phyloP scores from a whole-genome alignment of 208 protist genomes.

The Leishmania tropica region DNA sequence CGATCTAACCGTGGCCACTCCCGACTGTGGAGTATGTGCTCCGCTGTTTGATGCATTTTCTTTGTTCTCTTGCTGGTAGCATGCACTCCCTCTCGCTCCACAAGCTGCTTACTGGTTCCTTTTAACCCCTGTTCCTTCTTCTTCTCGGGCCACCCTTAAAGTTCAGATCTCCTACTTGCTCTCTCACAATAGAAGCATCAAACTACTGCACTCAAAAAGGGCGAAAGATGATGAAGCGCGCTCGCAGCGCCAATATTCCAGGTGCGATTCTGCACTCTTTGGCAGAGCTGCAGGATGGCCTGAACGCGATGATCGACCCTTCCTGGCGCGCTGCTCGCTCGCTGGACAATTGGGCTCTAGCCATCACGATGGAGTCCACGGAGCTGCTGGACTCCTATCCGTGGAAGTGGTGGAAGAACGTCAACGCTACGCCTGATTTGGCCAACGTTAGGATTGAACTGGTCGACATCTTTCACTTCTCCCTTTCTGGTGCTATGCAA shows the following conservation, averaged over 20 bases:
- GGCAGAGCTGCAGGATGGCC: conserved; percentile 77
- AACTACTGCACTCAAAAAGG: neutral
- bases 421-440: conserved; percentile 69
- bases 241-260: conserved; percentile 33
- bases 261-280: conserved; percentile 59
- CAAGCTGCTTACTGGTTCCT: neutral
- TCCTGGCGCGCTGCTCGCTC: conserved; percentile 71
- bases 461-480: conserved; percentile 92
- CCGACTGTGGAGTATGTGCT: neutral
- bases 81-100: neutral
- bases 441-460: conserved; percentile 91
- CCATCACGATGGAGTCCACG: conserved; percentile 89
- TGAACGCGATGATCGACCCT: conserved; percentile 79
- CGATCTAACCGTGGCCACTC: neutral
- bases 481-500: conserved; percentile 88
- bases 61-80: neutral
- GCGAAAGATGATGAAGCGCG: conserved; percentile 49
- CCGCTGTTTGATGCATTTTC: neutral
- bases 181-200: no score
- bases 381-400: conserved; percentile 93
- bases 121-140: no score
- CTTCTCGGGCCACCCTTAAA: neutral
- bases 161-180: no score
- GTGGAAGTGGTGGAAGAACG: conserved; percentile 95
- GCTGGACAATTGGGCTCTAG: conserved; percentile 85